These are phyloP conservation scores for Ramaria sp. DNA, from an alignment of 768 basidiomycete genomes.

Conservation along the genomic window DNA sequence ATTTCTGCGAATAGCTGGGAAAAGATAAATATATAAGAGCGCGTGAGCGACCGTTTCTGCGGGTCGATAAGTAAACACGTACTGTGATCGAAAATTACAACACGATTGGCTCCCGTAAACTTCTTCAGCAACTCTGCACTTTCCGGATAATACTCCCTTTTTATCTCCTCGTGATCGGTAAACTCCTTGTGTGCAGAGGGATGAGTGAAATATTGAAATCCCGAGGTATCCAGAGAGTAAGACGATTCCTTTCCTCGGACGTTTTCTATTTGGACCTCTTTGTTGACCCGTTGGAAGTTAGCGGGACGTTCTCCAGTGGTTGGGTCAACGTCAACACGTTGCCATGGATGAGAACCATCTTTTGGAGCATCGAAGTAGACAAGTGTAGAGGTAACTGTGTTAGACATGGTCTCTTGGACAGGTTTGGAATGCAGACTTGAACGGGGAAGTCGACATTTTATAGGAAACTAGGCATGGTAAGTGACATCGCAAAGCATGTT, in stretches of 20 bases:
- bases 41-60: background rate
- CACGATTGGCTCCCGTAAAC: conserved; percentile 26
- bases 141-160: conserved; percentile 29
- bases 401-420: background rate
- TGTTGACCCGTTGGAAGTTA: conserved; percentile 24
- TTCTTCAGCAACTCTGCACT: conserved; percentile 26
- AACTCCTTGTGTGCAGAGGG: conserved; percentile 17
- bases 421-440: background rate
- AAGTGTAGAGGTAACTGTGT: conserved; percentile 11
- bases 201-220: conserved; percentile 31
- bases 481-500: too few species aligned
- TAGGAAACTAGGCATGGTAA: too few species aligned
- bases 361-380: conserved; percentile 27
- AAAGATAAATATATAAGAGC: background rate
- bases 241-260: conserved; percentile 25
- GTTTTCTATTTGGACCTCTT: conserved; percentile 19
- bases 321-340: conserved; percentile 24
- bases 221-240: conserved; percentile 25
- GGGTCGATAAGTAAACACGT: conserved; percentile 8
- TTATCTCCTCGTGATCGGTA: conserved; percentile 24
- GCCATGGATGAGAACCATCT: conserved; percentile 32
- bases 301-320: conserved; percentile 23
- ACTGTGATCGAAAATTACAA: conserved; percentile 34
- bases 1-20: conserved; percentile 31
- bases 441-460: too few species aligned